phyloP scores from a whole-genome alignment of 2,329 filamentous ascomycete genomes.

The Erysiphe neolycopersici region DNA sequence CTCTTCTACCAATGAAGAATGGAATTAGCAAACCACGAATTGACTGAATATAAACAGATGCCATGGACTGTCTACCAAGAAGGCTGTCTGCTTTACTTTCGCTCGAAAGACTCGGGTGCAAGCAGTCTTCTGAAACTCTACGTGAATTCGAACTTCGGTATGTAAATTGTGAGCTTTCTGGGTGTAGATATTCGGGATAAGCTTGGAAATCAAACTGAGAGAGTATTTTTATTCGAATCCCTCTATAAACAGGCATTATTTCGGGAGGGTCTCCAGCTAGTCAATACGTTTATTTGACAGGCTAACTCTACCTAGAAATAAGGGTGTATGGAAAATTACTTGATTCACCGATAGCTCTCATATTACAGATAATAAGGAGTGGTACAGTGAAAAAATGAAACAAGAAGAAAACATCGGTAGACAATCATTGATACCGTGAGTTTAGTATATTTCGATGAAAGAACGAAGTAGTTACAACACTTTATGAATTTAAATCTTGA shows the following conservation, averaged over 20 bases:
- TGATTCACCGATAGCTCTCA: not conserved
- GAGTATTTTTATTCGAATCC: constrained; percentile 9
- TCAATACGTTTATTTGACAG: too few species aligned
- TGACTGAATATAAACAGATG: constrained; percentile 30
- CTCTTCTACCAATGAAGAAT: too few species aligned
- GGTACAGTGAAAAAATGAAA: not conserved
- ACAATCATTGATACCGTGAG: too few species aligned
- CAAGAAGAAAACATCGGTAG: too few species aligned
- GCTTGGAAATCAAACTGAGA: constrained; percentile 10
- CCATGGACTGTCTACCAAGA: constrained; percentile 15
- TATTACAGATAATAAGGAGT: not conserved
- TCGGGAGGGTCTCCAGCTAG: not conserved
- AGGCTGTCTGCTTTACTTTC: constrained; percentile 11
- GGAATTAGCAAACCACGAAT: constrained; percentile 18
- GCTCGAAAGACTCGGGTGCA: constrained; percentile 3
- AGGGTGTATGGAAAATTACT: not conserved
- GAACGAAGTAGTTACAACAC: too few species aligned
- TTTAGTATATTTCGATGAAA: too few species aligned
- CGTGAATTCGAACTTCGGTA: constrained; percentile 7
- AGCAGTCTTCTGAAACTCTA: constrained; percentile 1
- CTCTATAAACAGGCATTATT: constrained; percentile 10
- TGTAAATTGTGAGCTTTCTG: constrained; percentile 21
- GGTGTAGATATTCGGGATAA: constrained; percentile 28
- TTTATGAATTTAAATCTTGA: too few species aligned
- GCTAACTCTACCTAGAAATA: too few species aligned